These are phyloP conservation scores for Waltergamsia citrina DNA, from an alignment of 2,329 filamentous ascomycete species.

Conservation along the genomic window DNA sequence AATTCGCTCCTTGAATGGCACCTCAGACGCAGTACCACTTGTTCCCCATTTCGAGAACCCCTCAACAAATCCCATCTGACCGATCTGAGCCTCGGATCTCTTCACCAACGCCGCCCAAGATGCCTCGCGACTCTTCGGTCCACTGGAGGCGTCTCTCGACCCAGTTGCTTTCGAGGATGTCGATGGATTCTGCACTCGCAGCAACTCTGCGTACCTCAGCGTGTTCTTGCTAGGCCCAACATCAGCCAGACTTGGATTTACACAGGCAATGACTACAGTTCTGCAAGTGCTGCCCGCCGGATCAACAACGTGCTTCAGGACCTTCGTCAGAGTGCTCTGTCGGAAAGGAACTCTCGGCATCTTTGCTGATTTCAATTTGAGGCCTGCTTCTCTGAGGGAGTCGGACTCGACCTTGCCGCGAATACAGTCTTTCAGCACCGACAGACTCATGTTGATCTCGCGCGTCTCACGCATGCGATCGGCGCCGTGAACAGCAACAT, in stretches of 20 bases:
- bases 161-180: too few species aligned
- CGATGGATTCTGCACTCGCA: slow-evolving; percentile 31
- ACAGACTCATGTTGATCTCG: slow-evolving; percentile 38
- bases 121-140: slow-evolving; percentile 19
- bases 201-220: slow-evolving; percentile 36
- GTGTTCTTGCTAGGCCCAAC: slow-evolving; percentile 36
- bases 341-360: slow-evolving; percentile 33
- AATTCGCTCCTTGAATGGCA: slow-evolving; percentile 29
- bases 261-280: slow-evolving; percentile 35
- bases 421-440: slow-evolving; percentile 42
- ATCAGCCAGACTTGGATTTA: slow-evolving; percentile 35
- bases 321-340: slow-evolving; percentile 34
- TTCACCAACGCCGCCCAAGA: slow-evolving; percentile 28
- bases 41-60: slow-evolving; percentile 14
- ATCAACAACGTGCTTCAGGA: slow-evolving; percentile 40
- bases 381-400: slow-evolving; percentile 7
- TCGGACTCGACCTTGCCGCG: slow-evolving; percentile 29
- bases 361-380: too few species aligned
- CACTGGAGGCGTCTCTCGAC: slow-evolving; percentile 10
- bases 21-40: slow-evolving; percentile 3
- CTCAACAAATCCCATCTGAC: slow-evolving; percentile 12
- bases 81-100: slow-evolving; percentile 3
- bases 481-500: slow-evolving; percentile 25
- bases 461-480: slow-evolving; percentile 35
- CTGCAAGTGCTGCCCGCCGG: slow-evolving; percentile 26